Conservation (phyloP, 805 yeast genomes). For the Yarrowia sp. region DNA sequence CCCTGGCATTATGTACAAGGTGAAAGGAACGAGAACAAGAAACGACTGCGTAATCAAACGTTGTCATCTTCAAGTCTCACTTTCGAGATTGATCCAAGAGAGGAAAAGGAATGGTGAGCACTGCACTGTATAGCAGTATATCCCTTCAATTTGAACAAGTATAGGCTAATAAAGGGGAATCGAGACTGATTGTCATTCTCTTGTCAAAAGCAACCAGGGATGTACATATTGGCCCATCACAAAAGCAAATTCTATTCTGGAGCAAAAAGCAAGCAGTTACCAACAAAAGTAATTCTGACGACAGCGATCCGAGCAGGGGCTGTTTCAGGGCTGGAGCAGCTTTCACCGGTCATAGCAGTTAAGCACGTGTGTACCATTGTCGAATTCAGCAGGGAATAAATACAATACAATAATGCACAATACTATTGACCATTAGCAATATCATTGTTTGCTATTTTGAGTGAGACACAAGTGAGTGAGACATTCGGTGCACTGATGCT, state of each 20-base stretch:
- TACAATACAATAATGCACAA: too few relatives aligned
- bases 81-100: not conserved
- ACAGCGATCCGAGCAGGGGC: slow-evolving; percentile 14
- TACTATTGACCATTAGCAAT: too few relatives aligned
- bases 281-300: not conserved
- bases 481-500: too few relatives aligned
- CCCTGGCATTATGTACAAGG: not conserved
- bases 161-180: too few relatives aligned
- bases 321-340: not conserved
- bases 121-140: too few relatives aligned
- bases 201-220: not conserved
- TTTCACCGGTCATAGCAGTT: not conserved
- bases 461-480: too few relatives aligned
- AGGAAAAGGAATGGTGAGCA: not conserved
- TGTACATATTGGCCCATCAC: not conserved
- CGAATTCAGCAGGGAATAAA: too few relatives aligned
- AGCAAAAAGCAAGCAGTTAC: not conserved
- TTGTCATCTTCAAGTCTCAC: not conserved
- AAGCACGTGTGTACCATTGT: not conserved
- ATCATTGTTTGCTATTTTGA: too few relatives aligned
- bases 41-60: slow-evolving; percentile 3
- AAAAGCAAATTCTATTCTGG: not conserved
- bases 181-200: not conserved
- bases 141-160: too few relatives aligned
- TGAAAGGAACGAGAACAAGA: not conserved